Base-by-base conservation (phyloP, 1,284 basidiomycete species). In the Moesziomyces parantarcticus region DNA sequence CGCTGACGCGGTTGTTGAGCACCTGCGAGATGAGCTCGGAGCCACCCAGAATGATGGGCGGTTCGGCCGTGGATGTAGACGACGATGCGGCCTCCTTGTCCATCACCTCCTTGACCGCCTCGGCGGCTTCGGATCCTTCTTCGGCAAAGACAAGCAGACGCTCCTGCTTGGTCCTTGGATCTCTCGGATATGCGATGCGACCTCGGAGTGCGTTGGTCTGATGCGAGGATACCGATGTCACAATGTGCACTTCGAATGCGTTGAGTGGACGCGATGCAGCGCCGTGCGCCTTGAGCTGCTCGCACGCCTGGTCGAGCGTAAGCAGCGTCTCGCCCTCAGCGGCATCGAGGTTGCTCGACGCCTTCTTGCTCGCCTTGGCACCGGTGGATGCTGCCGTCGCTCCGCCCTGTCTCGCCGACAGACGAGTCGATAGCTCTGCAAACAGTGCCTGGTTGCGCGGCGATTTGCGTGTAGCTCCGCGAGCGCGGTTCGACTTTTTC, bases 161-260 rank as follows among this genome's bases (percentile, higher is more conserved):
- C 46, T 83, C 81, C 44, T 78, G 73, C 65, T 78, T 80, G 18
- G 69, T 77, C 21, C 81, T 56, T 2, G 82, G 74, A 29, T 80
- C 77, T 20, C 58, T 60, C 3, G 82, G 81, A 26, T 77, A 76
- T 22, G 76, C 63, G 25, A 83, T 67, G 25, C 82, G 61, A 7
- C 81, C 81, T 47, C 82, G 74, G 9, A 83, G 79, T 0, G 82
- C 81, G 34, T 83, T 83, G 52, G 78, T 75, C 58, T 80, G 78
- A 67, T 83, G 79, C 21, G 78, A 70, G 1, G 76, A 76, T 26
- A 83, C 75, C 16, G 63, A 67, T 9, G 82, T 83, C 45, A 79
- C 78, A 44, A 83, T 77, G 64, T 83, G 80, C 18, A 83, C 51
- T 51, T 83, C 82, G 57, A 76, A 83, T 11, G 81, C 80, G 40